phyloP scores from a whole-genome alignment of 257 asterid genomes.

The Solanum chaucha region DNA sequence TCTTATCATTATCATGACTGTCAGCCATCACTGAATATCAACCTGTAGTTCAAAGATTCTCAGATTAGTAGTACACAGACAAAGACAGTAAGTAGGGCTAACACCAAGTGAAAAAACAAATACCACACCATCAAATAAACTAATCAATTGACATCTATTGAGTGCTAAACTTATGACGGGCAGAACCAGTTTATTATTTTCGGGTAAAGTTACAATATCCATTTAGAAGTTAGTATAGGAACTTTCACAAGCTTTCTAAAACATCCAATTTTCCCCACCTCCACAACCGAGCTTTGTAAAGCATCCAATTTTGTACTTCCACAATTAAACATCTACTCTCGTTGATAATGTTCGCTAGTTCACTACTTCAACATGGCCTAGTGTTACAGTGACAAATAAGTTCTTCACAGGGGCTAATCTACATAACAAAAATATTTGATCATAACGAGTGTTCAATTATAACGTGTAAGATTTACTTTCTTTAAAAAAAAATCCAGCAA shows the following conservation, averaged over 20 bases:
- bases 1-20: constrained; percentile 25
- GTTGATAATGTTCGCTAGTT: neutral
- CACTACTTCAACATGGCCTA: neutral
- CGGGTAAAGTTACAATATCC: neutral
- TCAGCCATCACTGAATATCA: constrained; percentile 2
- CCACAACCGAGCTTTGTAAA: neutral
- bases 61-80: neutral
- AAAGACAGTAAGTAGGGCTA: neutral
- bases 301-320: neutral
- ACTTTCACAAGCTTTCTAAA: neutral
- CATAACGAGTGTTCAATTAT: neutral
- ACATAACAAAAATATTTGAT: neutral
- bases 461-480: neutral
- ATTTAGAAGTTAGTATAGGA: neutral
- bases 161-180: neutral
- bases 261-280: neutral
- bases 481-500: neutral
- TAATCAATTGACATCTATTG: neutral
- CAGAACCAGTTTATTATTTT: neutral
- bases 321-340: neutral
- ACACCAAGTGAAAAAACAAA: neutral
- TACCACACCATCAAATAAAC: neutral
- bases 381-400: neutral
- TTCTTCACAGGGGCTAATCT: neutral
- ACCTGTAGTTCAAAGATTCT: neutral